These are phyloP conservation scores for Taxawa tesnikishii DNA, from an alignment of 2,329 filamentous ascomycete genomes.

Conservation along the genomic window DNA sequence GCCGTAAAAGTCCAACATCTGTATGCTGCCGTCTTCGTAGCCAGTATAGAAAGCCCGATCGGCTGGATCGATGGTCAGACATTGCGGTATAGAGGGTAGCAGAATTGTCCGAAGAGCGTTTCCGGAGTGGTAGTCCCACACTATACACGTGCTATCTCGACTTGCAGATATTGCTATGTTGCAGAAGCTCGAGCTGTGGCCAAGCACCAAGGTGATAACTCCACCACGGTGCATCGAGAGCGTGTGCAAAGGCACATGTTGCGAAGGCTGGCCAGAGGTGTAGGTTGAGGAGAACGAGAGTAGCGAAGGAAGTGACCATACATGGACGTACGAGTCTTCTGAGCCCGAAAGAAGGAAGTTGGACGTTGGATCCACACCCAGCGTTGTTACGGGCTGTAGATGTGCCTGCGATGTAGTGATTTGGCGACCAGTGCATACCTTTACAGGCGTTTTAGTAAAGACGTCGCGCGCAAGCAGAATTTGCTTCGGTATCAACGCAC, in stretches of 20 bases:
- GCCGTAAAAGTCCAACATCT: slow-evolving; percentile 60
- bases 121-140: slow-evolving; percentile 85
- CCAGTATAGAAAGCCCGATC: slow-evolving; percentile 73
- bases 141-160: slow-evolving; percentile 74
- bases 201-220: slow-evolving; percentile 51
- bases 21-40: slow-evolving; percentile 69
- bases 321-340: slow-evolving; percentile 77
- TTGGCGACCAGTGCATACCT: slow-evolving; percentile 61
- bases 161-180: slow-evolving; percentile 78
- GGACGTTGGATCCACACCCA: slow-evolving; percentile 57
- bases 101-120: slow-evolving; percentile 69
- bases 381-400: slow-evolving; percentile 65
- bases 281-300: slow-evolving; percentile 41
- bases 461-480: slow-evolving; percentile 10
- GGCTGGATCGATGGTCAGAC: slow-evolving; percentile 66
- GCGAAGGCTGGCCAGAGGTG: slow-evolving; percentile 29
- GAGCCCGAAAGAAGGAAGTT: slow-evolving; percentile 68
- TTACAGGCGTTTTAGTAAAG: slow-evolving; percentile 19
- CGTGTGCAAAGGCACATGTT: slow-evolving; percentile 59
- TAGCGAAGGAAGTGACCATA: slow-evolving; percentile 74
- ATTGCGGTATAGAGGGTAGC: slow-evolving; percentile 60
- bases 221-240: slow-evolving; percentile 66
- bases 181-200: slow-evolving; percentile 58
- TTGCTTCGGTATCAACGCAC: slow-evolving; percentile 33
- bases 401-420: slow-evolving; percentile 66